Evolutionary conservation across 1,284 basidiomycete genomes (phyloP), one percentile per base, ranked within the genome.

Genomic region (Heliocybe sulcata): DNA sequence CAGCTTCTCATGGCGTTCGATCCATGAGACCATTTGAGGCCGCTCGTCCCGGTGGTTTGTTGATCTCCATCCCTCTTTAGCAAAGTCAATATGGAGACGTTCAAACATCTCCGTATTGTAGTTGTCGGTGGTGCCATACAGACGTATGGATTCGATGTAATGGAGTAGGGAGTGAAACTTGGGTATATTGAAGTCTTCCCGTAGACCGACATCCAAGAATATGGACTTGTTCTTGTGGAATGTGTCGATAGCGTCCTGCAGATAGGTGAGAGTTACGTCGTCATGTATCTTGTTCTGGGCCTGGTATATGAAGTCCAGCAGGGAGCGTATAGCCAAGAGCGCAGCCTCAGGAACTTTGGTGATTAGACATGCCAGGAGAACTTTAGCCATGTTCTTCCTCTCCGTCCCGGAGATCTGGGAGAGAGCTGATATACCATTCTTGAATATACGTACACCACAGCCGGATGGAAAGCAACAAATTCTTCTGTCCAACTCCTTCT

Each of bases 151-250:
- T 0, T 20, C 25, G 2, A 53, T 26, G 31, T 67, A 67, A 53
- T 65, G 65, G 0, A 49, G n/a, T 1, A 64, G 55, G 2, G 58
- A 59, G 45, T 70, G 68, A 2, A 69, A 22, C 51, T 70, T 70
- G 1, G 65, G 64, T 2, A 70, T 65, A 47, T 65, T 63, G 57
- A 67, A 67, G 27, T 65, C 55, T 9, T 59, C 33, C 10, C 64
- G 56, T 0, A 61, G 31, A 1, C 60, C 61, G 2, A 55, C 19
- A 1, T 56, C 35, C 10, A 60, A 16, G 55, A 69, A 70, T 3
- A 60, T 56, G 6, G 60, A 1, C 54, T 70, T 69, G 52, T 60
- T 25, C 0, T 26, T 4, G 52, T 69, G 68, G 47, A 67, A 69
- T 0, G 16, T 20, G 3, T 45, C 14, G 52, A 62, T 60, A 3